Evolutionary conservation across 208 protist species (phyloP), one percentile per base, ranked within the genome.

Genomic region (Trichomonas gallinae): DNA sequence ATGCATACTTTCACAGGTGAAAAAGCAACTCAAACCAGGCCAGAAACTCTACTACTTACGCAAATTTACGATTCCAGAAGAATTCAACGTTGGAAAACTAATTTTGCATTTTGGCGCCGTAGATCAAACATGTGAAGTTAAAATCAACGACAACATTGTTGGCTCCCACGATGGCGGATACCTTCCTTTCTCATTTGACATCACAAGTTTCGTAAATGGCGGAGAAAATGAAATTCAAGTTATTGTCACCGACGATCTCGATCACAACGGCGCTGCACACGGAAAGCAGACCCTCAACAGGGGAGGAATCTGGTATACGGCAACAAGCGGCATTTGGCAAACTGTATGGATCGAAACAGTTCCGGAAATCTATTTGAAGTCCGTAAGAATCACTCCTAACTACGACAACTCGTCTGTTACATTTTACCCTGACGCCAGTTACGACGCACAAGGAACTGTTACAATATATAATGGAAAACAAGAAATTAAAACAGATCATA

Each of bases 261-360:
- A 51, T 34, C 11, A 82, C 9, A 81, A 48, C 0, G 44, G 44
- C 42, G 63, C 58, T 31, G 42, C 96, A 11, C 40, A 48, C 21
- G 96, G 96, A 26, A 87, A 91, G 36, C 96, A 96, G 49, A 63
- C n/a, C 2, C 1, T 49, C 13, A 85, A 63, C 31, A 48, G 42
- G 15, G 72, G 91, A 40, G 96, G 96, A 17, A 85, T 83, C 4
- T 63, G 45, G 82, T 96, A 93, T 48, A 96, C 96, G 34, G 51
- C 96, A 17, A 91, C 81, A n/a, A 89, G 63, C n/a, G 96, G 96
- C n/a, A 91, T 96, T 42, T 96, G 96, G 96, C 87, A 96, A 83
- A 93, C 96, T 46, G 96, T 96, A 11, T 96, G 96, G 96, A 21
- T 88, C 6, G 96, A 96, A 48, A 63, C 38, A 21, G 81, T 96